These are phyloP conservation scores for Aureobasidium subglaciale DNA, from an alignment of 2,329 filamentous ascomycete species.

Conservation along the genomic window DNA sequence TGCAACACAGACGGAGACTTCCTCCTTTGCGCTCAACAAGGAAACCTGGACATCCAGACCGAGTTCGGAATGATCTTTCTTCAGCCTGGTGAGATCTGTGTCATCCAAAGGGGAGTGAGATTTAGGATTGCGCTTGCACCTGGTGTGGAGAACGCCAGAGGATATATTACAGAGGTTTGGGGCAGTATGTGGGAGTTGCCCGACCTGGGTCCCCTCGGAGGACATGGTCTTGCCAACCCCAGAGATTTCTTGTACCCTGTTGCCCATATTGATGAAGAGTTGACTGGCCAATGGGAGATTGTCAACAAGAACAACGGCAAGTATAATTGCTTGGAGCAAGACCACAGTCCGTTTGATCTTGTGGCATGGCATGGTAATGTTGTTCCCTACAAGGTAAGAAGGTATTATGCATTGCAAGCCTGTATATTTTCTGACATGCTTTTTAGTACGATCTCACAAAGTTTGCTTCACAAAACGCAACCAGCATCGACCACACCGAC, in stretches of 20 bases:
- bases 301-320: conserved; percentile 32
- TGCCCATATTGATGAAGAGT: conserved; percentile 31
- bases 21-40: conserved; percentile 31
- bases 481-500: conserved; percentile 34
- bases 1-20: conserved; percentile 38
- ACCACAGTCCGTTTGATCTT: conserved; percentile 38
- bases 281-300: conserved; percentile 29
- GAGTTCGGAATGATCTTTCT: conserved; percentile 34
- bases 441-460: conserved; percentile 47
- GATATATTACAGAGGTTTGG: conserved; percentile 35
- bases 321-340: conserved; percentile 29
- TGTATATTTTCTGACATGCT: not conserved
- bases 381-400: conserved; percentile 38
- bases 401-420: not conserved
- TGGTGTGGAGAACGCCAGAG: conserved; percentile 29
- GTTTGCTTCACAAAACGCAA: conserved; percentile 33
- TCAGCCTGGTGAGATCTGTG: conserved; percentile 34
- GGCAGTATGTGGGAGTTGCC: conserved; percentile 35
- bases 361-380: conserved; percentile 36
- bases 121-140: conserved; percentile 31
- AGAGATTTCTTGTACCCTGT: conserved; percentile 34
- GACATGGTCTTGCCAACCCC: conserved; percentile 34
- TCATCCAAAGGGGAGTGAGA: conserved; percentile 35
- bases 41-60: conserved; percentile 32
- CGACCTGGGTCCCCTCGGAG: conserved; percentile 34